Evolutionary conservation across 495 filamentous ascomycete genomes (phyloP), one percentile per base, ranked within the genome.

Genomic region (Lentithecium fluviatile): DNA sequence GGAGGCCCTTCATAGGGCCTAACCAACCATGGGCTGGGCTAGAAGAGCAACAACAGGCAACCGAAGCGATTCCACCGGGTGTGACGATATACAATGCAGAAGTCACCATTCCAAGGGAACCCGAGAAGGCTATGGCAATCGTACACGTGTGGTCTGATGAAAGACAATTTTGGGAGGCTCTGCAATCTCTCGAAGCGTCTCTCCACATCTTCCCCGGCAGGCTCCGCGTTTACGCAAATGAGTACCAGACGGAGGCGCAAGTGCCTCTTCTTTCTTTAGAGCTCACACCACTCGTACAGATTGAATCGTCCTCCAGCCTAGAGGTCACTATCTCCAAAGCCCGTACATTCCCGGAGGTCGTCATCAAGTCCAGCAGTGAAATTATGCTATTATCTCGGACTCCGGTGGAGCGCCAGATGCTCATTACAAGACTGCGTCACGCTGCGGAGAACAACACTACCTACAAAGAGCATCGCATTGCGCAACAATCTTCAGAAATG

Each of bases 161-260:
- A 7, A 29, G 6, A 2, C 10, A 57, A 12, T 5, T 38, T 6
- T 58, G 45, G 54, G 45, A 52, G 23, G 8, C 26, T 0, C 37
- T 64, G 6, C 37, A 52, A 2, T 24, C 36, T 12, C 13, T 45
- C 20, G 52, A 57, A 25, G 50, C 45, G 21, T 49, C n/a, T 13
- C 21, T 64, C 13, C 45, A 49, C 11, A 40, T 57, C 11, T 19
- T 42, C 26, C 60, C 53, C 15, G 60, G 60, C 46, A 64, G 46
- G 20, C n/a, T 58, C 17, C 36, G 46, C 15, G 20, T 64, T 20
- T 58, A 49, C 32, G 46, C 51, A 38, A 52, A 24, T 0, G 60
- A 53, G 2, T 38, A 45, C 10, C 12, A 21, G 13, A 45, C 45
- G 8, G 40, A 57, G 4, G 11, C 5, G 10, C 52, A 38, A 36